These are phyloP conservation scores for Craterostigma plantagineum DNA, from an alignment of 257 asterid genomes.

Conservation along the genomic window DNA sequence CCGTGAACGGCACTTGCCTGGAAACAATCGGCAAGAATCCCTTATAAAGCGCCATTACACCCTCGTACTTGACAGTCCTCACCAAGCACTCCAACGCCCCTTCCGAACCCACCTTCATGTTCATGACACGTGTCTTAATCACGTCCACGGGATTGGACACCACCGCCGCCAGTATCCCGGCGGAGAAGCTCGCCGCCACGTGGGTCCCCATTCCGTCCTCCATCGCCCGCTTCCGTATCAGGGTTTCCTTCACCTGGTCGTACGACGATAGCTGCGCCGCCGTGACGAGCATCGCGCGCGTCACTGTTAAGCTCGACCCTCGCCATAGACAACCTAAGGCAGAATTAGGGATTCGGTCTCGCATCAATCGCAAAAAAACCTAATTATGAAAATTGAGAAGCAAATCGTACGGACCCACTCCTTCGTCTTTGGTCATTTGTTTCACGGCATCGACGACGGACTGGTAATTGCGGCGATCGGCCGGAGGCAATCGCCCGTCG, in stretches of 20 bases:
- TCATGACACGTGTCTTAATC: constrained; percentile 4
- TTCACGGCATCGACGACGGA: constrained; percentile 1
- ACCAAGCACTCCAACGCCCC: not conserved
- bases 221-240: not conserved
- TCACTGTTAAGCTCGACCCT: constrained; percentile 2
- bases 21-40: constrained; percentile 3
- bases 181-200: constrained; percentile 6
- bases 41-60: constrained; percentile 1
- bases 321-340: not conserved
- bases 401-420: not conserved
- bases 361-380: too few species aligned
- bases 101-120: constrained; percentile 4
- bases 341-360: too few species aligned
- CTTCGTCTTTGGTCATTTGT: constrained; percentile 1
- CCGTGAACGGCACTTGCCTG: constrained; percentile 1
- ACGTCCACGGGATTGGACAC: constrained; percentile 5
- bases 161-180: constrained; percentile 6
- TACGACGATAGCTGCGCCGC: constrained; percentile 4
- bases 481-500: constrained; percentile 1
- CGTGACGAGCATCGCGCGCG: constrained; percentile 6
- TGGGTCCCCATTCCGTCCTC: constrained; percentile 6
- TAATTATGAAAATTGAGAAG: too few species aligned
- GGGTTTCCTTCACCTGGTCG: constrained; percentile 6
- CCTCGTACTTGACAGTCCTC: not conserved
- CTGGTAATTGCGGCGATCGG: constrained; percentile 1